Conservation (phyloP, 371 early-diverging fungal species). For the Rhizopus sp. region DNA sequence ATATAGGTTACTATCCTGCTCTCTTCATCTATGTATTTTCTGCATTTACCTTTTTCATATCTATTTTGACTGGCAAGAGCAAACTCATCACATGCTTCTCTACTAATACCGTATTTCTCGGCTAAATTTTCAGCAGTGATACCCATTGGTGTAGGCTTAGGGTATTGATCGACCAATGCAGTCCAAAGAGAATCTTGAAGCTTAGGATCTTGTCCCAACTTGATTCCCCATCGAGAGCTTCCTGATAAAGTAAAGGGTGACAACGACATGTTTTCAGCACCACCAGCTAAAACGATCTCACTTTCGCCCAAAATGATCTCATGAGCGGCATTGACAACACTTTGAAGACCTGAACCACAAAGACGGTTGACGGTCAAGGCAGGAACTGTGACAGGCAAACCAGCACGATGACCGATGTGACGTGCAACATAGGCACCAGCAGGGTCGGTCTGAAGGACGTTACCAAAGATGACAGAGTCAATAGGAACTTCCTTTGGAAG, state of each 20-base stretch:
- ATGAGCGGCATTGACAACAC: constrained; percentile 90
- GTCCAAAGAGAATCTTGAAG: constrained; percentile 88
- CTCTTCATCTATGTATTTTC: not conserved
- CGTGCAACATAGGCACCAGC: constrained; percentile 90
- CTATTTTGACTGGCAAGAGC: constrained; percentile 85
- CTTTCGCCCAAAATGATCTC: constrained; percentile 87
- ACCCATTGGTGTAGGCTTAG: constrained; percentile 89
- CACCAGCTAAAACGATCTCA: constrained; percentile 88
- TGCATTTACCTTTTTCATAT: constrained; percentile 70
- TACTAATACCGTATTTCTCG: constrained; percentile 79
- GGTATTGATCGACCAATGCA: constrained; percentile 87
- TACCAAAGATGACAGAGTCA: constrained; percentile 94
- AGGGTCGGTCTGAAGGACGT: constrained; percentile 87
- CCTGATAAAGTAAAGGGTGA: constrained; percentile 84
- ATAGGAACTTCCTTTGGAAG: constrained; percentile 74
- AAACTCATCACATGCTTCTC: constrained; percentile 86
- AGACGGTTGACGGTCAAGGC: constrained; percentile 94
- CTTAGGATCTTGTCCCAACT: constrained; percentile 86
- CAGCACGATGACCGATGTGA: constrained; percentile 90
- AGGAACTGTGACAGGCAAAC: constrained; percentile 78
- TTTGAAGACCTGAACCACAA: constrained; percentile 96
- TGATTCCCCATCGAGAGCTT: constrained; percentile 77
- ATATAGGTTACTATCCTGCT: not conserved
- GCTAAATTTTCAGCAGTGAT: constrained; percentile 96
- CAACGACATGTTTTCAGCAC: constrained; percentile 93